Conservation (phyloP, 2,329 filamentous ascomycete species). For the Tetracladium maxilliforme region DNA sequence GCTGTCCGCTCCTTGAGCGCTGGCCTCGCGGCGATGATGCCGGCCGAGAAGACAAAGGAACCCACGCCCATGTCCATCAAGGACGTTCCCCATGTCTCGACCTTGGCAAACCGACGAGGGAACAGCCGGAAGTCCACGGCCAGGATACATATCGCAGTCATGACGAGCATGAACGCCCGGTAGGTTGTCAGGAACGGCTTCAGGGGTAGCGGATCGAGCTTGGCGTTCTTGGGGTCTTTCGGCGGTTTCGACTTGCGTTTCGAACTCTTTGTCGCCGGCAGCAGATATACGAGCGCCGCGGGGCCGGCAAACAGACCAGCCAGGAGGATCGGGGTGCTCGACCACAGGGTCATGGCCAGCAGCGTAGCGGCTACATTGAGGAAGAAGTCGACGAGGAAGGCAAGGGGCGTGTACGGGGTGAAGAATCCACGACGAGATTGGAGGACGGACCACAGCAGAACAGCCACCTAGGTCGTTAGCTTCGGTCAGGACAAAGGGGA, state of each 20-base stretch:
- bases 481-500: conserved; percentile 10
- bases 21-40: conserved; percentile 75
- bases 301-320: conserved; percentile 61
- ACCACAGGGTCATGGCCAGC: conserved; percentile 76
- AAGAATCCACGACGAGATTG: conserved; percentile 80
- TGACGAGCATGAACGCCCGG: conserved; percentile 78
- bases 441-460: conserved; percentile 77
- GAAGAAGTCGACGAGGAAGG: conserved; percentile 67
- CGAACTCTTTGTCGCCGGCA: conserved; percentile 23
- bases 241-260: conserved; percentile 35
- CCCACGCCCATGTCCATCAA: conserved; percentile 96
- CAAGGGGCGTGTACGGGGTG: conserved; percentile 52
- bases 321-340: conserved; percentile 58
- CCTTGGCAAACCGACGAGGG: conserved; percentile 88
- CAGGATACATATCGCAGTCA: conserved; percentile 84
- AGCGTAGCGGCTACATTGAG: conserved; percentile 74
- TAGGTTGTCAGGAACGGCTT: conserved; percentile 92
- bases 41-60: conserved; percentile 91
- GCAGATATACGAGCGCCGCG: conserved; percentile 40
- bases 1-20: conserved; percentile 55
- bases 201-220: conserved; percentile 46
- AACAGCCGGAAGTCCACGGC: conserved; percentile 93
- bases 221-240: conserved; percentile 13
- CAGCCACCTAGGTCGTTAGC: conserved; percentile 44
- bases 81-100: conserved; percentile 99